Evolutionary conservation across 148 eudicot species (phyloP).

Genomic region (Fallopia convolvulus): DNA sequence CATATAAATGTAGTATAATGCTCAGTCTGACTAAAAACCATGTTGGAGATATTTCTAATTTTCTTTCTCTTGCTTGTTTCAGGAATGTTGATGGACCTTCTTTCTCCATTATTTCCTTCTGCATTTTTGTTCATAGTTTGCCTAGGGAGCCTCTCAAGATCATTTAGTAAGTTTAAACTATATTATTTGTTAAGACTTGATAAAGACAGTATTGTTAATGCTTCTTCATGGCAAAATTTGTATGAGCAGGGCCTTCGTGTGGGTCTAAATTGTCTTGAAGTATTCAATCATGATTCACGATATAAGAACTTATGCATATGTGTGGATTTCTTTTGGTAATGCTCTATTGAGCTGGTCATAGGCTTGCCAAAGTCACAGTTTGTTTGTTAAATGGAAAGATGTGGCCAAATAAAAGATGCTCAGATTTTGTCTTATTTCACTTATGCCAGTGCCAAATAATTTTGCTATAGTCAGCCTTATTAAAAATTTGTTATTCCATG

Average conservation of each 20-base stretch:
- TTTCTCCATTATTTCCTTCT: conserved; percentile 94
- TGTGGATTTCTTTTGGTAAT: not conserved
- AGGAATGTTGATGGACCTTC: conserved; percentile 99
- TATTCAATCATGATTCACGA: no score
- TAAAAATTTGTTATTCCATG: not conserved
- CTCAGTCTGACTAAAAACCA: not conserved
- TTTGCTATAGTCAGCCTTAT: not conserved
- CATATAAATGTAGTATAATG: not conserved
- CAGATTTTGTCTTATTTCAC: not conserved
- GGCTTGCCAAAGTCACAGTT: not conserved
- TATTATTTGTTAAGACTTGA: not conserved
- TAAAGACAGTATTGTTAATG: not conserved
- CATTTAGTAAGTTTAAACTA: conserved; percentile 73
- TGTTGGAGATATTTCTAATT: not conserved
- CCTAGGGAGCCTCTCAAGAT: conserved; percentile 92
- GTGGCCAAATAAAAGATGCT: not conserved
- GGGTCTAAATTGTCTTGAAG: no score
- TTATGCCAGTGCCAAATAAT: not conserved
- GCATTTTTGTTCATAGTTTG: conserved; percentile 89
- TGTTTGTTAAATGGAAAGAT: not conserved
- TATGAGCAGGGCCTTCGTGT: not conserved
- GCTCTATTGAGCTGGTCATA: not conserved
- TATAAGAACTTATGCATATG: no score
- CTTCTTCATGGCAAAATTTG: not conserved
- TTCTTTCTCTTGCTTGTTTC: conserved; percentile 24